Base-by-base conservation (phyloP, 2,329 filamentous ascomycete species). In the Geoglossum cookeanum region DNA sequence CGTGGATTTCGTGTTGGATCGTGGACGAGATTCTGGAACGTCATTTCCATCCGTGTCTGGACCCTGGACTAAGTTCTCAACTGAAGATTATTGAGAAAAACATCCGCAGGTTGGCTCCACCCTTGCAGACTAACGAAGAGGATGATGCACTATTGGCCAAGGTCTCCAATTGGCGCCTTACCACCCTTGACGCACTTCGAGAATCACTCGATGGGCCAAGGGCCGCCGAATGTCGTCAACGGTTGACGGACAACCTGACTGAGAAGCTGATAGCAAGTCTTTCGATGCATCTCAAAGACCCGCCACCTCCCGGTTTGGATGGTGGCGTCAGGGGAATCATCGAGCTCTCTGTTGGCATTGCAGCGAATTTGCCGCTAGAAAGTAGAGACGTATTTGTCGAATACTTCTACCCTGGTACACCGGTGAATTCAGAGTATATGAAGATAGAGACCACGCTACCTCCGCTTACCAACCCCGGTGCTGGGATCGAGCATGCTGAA, bases 321-420 rank as follows among this genome's bases (percentile, higher is more conserved):
- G 89, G 87, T 55, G 89, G 87, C 61, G 85, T 90, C 1, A 83
- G 84, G 57, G 94, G 92, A 82, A 97, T 98, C 67, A 78, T 96
- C 57, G 90, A 96, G 70, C 77, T 97, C 55, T 88, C 90, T 0
- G 79, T 97, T 33, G 84, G 83, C 60, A 89, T 98, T 61, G 81
- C 87, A 0, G 79, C 84, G 59, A 94, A 96, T 67, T 72, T 97
- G 51, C 91, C 92, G 0, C 72, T 94, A 44, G 92, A 98, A 70
- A 92, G 87, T 63, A 81, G 92, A 61, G 92, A 97, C 65, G 87
- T 98, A 15, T 82, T 81, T 48, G 84, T 98, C 60, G 81, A 84
- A 60, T 96, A 95, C 67, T 89, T 90, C 56, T 72, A 84, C 58
- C 91, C 92, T 0, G 86, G 87, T 48, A 79, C 85, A 49, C 68